phyloP scores from a whole-genome alignment of 176 grass and related monocot species.

The Oryza nivara region DNA sequence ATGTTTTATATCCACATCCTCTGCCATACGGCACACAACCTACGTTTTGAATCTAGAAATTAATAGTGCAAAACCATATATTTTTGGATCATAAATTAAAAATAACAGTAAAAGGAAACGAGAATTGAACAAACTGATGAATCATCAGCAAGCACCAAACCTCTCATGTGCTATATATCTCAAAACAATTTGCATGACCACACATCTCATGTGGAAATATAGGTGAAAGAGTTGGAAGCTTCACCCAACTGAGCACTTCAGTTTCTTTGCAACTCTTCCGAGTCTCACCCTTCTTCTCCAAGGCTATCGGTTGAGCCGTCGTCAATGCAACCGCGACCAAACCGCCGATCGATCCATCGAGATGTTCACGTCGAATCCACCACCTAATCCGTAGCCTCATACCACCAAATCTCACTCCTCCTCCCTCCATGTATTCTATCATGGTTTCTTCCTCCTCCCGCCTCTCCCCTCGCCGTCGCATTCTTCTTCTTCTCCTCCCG shows the following conservation, averaged over 20 bases:
- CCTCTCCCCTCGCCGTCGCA: not conserved
- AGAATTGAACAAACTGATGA: too few relatives aligned
- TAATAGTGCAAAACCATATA: too few relatives aligned
- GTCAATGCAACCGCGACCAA: constrained; percentile 45
- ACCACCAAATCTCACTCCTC: constrained; percentile 35
- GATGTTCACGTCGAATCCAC: constrained; percentile 55
- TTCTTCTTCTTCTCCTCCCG: constrained; percentile 53
- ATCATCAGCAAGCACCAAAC: too few relatives aligned
- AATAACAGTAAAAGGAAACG: too few relatives aligned
- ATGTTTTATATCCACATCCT: too few relatives aligned
- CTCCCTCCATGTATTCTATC: constrained; percentile 44
- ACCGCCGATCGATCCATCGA: constrained; percentile 11
- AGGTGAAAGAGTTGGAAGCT: not conserved
- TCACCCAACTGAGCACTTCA: constrained; percentile 49
- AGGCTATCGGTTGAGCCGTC: constrained; percentile 49
- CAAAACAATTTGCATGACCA: not conserved
- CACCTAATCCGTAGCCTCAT: constrained; percentile 31
- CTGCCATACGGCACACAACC: too few relatives aligned
- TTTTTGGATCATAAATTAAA: too few relatives aligned
- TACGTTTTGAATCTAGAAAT: too few relatives aligned
- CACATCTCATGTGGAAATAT: not conserved
- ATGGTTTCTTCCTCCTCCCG: constrained; percentile 38
- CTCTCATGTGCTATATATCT: not conserved
- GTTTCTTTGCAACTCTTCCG: not conserved
- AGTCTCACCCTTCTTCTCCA: constrained; percentile 13